Conservation (phyloP, 2,329 filamentous ascomycete species). For the Epicoccum sorghinum region DNA sequence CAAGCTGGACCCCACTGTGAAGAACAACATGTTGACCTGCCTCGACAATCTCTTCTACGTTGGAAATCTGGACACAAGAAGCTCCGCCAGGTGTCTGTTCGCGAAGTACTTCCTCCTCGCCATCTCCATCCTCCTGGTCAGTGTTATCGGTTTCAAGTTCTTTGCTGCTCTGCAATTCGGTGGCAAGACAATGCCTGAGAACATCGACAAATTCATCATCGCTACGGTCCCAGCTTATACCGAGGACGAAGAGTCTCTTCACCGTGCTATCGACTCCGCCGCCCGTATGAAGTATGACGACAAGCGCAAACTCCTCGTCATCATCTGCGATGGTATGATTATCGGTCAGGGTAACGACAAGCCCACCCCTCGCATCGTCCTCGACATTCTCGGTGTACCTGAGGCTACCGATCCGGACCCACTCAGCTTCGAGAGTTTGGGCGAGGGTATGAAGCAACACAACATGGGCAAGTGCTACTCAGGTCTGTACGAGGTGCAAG, state of each 20-base stretch:
- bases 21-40: slow-evolving; percentile 76
- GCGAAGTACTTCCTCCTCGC: slow-evolving; percentile 87
- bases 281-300: slow-evolving; percentile 97
- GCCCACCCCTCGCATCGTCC: slow-evolving; percentile 91
- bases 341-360: slow-evolving; percentile 98
- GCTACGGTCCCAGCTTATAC: slow-evolving; percentile 98
- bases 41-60: slow-evolving; percentile 95
- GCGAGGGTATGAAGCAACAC: slow-evolving; percentile 95
- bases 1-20: slow-evolving; percentile 61
- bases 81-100: slow-evolving; percentile 83
- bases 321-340: slow-evolving; percentile 99
- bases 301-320: slow-evolving; percentile 91
- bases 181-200: slow-evolving; percentile 88
- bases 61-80: slow-evolving; percentile 88
- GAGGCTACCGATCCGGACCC: slow-evolving; percentile 94
- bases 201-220: slow-evolving; percentile 97
- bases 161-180: slow-evolving; percentile 94
- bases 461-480: slow-evolving; percentile 99
- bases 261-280: slow-evolving; percentile 94
- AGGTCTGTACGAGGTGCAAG: slow-evolving; percentile 94
- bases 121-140: slow-evolving; percentile 78
- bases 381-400: slow-evolving; percentile 94
- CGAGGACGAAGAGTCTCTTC: slow-evolving; percentile 95
- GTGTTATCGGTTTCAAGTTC: slow-evolving; percentile 94
- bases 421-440: slow-evolving; percentile 93